A percentile compares a stretch with the other conserved stretches of the same genome.
Conservation (phyloP, 331 rosid genomes). For the Quercus phellos region DNA sequence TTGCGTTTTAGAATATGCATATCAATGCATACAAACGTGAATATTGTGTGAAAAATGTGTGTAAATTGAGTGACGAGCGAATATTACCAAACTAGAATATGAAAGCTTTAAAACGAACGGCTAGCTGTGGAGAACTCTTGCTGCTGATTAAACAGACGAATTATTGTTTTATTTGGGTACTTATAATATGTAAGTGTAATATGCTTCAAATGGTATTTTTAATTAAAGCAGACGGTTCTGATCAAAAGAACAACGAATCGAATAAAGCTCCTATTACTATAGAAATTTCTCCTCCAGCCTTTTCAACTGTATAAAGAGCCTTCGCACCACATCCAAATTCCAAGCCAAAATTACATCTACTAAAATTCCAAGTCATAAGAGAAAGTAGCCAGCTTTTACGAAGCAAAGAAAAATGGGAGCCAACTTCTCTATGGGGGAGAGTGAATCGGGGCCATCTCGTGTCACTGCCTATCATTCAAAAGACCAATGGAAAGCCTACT, state of each 20-base stretch:
- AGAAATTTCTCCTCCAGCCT: not conserved
- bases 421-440: constrained; percentile 15
- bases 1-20: too few species aligned
- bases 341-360: not conserved
- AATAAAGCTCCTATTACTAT: not conserved
- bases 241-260: not conserved
- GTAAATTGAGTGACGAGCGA: too few species aligned
- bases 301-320: not conserved
- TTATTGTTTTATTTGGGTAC: not conserved
- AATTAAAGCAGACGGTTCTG: not conserved
- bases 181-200: not conserved
- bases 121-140: too few species aligned
- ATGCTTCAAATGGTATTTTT: not conserved
- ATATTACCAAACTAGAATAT: too few species aligned
- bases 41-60: too few species aligned
- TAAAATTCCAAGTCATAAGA: not conserved
- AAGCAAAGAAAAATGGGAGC: constrained; percentile 29
- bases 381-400: not conserved
- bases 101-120: too few species aligned
- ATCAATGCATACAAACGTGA: too few species aligned
- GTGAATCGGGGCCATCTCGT: not conserved
- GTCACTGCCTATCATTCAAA: constrained; percentile 30
- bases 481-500: constrained; percentile 52
- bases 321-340: not conserved
- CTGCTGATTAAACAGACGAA: too few species aligned